phyloP scores from a whole-genome alignment of 1,284 basidiomycete genomes.

The Papiliotrema nemorosa region DNA sequence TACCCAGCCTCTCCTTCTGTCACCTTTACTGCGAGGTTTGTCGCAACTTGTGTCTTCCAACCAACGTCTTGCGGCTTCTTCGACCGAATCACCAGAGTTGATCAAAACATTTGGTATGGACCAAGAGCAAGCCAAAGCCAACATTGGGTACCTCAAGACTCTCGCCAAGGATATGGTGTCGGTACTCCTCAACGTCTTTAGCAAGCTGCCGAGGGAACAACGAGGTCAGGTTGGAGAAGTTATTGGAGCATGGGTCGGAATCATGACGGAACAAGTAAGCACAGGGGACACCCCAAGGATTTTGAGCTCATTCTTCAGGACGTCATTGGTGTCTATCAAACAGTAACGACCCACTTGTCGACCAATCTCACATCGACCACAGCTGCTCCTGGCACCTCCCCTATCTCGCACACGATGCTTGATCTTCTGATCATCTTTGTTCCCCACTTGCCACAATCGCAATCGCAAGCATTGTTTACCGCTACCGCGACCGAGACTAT shows the following conservation, averaged over 20 bases:
- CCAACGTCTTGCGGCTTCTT: conserved; percentile 52
- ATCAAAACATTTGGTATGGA: conserved; percentile 55
- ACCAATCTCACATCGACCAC: conserved; percentile 58
- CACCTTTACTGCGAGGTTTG: conserved; percentile 75
- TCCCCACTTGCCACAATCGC: conserved; percentile 64
- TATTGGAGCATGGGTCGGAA: conserved; percentile 77
- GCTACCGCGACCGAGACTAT: conserved; percentile 45
- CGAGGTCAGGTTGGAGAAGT: conserved; percentile 84
- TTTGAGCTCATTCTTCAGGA: conserved; percentile 53
- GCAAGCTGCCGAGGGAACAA: conserved; percentile 70
- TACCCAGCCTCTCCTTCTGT: conserved; percentile 76
- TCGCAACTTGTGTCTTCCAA: conserved; percentile 70
- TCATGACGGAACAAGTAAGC: conserved; percentile 67
- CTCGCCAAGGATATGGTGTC: conserved; percentile 90
- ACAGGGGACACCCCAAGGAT: neutral
- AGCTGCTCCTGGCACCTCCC: conserved; percentile 44
- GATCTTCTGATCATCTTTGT: conserved; percentile 85
- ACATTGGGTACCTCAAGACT: conserved; percentile 68
- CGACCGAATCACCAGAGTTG: conserved; percentile 53
- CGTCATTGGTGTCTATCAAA: conserved; percentile 72
- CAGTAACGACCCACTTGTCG: conserved; percentile 72
- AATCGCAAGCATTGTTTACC: conserved; percentile 63
- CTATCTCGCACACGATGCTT: conserved; percentile 72
- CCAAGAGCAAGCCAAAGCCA: conserved; percentile 62
- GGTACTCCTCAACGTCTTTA: conserved; percentile 95